Base-by-base conservation (phyloP, 805 yeast genomes). In the Clavispora asparagi region DNA sequence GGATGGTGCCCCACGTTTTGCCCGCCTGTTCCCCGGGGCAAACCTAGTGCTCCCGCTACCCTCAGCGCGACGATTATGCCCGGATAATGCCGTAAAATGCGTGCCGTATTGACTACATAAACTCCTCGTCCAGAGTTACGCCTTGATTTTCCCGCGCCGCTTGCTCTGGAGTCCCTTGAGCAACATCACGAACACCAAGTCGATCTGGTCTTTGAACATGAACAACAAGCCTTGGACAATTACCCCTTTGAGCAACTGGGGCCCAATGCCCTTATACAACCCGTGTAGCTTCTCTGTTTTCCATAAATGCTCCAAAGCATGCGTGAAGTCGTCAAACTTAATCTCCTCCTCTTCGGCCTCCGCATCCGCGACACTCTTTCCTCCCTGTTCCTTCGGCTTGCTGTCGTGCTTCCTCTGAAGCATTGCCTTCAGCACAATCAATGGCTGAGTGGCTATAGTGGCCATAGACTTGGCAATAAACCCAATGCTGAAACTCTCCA, bases 171-270 rank as follows among this genome's bases (percentile, higher is more conserved):
- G 23, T 13, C 17, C 8, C 37, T 33, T 33, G 55, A 71, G 63
- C 47, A 71, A 61, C 30, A 61, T 49, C 45, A 71, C 56, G 45
- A 71, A 71, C 9, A 68, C 48, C 57, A 62, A 51, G 62, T 73
- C 79, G 43, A 80, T 60, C 61, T 83, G 87, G 55, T 86, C 94
- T 64, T 82, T 86, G 65, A 83, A 85, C 83, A 85, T 85, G 60
- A 88, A 85, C 56, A 88, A 71, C 49, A 88, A 70, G 0, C 96
- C 96, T 64, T 88, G 96, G 5, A 87, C 95, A 38, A 88, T 64
- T 2, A 87, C 83, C 1, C 94, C 95, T 70, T 88, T 88, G 35
- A 82, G 62, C 47, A 88, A 71, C 62, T 88, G 96, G 6, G 95
- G 95, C 3, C 81, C 77, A 28, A 88, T 57, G 2, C 96, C 96